A percentile compares a stretch with the other conserved stretches of the same genome.
Conservation (phyloP, 805 yeast species). For the Zygoascus flipseniorum region DNA sequence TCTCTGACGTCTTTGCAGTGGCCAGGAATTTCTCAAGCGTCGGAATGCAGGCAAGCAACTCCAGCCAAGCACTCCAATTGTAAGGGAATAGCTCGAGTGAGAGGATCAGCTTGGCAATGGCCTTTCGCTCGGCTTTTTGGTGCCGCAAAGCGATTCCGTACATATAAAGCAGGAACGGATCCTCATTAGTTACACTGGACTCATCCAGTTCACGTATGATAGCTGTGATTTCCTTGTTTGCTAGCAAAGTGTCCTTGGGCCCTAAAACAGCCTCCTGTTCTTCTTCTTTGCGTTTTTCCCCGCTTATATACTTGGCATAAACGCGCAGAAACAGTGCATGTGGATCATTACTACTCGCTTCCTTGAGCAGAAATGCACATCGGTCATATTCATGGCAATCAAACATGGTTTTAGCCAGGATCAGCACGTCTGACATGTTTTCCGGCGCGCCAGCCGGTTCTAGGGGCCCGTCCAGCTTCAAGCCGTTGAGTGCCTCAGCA, state of each 20-base stretch:
- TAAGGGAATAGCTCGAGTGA: slow-evolving; percentile 66
- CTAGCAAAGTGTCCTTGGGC: slow-evolving; percentile 20
- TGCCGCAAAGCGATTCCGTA: slow-evolving; percentile 60
- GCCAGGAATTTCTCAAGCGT: slow-evolving; percentile 48
- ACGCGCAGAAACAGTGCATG: slow-evolving; percentile 44
- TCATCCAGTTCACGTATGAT: slow-evolving; percentile 35
- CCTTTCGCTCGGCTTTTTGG: slow-evolving; percentile 50
- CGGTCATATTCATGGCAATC: slow-evolving; percentile 80
- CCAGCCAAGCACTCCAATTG: slow-evolving; percentile 94
- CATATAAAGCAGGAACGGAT: slow-evolving; percentile 62
- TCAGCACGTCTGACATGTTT: slow-evolving; percentile 32
- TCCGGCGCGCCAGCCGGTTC: neutral
- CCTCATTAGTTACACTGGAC: slow-evolving; percentile 20
- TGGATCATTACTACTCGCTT: slow-evolving; percentile 36
- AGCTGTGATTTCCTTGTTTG: slow-evolving; percentile 29
- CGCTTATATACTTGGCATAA: slow-evolving; percentile 63
- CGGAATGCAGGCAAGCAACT: slow-evolving; percentile 53
- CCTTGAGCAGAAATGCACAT: slow-evolving; percentile 50
- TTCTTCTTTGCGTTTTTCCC: slow-evolving; percentile 69
- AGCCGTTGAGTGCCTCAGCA: slow-evolving; percentile 69
- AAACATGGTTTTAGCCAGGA: slow-evolving; percentile 66
- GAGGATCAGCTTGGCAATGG: slow-evolving; percentile 50
- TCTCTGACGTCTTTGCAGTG: neutral
- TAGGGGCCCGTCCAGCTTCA: slow-evolving; percentile 24
- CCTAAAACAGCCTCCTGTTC: slow-evolving; percentile 58